Base-by-base conservation (phyloP, 1,284 basidiomycete species). In the Agaricales sp. region DNA sequence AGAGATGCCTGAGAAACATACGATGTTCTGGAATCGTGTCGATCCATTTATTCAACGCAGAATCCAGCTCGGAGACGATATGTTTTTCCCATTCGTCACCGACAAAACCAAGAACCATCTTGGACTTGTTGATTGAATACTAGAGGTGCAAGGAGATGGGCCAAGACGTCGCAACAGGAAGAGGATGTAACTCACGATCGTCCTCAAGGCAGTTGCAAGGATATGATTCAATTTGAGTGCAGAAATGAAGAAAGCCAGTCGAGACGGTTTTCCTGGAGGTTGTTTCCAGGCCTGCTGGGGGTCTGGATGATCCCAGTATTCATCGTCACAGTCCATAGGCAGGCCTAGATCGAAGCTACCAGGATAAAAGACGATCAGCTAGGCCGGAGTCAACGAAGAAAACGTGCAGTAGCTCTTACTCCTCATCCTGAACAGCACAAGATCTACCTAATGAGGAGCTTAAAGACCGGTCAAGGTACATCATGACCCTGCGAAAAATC, bases 371-470 rank as follows among this genome's bases (percentile, higher is more conserved):
- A 30, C 6, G 6, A 6, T 30, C 6, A 30, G 26, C 26, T 30
- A 6, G 14, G 26, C 6, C 14, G 26, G 26, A 6, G 6, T 30
- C n/a, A n/a, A n/a, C n/a, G n/a, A 35, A 35, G n/a, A 35, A 35
- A n/a, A 35, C 8, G n/a, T 11, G 8, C 11, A n/a, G n/a, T n/a
- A n/a, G 39, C 16, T 62, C 70, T 49, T 51, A 75, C 73, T 82
- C 80, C 54, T 79, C 76, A 53, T 82, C 78, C 39, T 78, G 74
- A 16, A 82, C 68, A 2, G 74, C 74, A 50, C 78, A 71, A 2
- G 79, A 78, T 23, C 80, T 65, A 2, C 80, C 80, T 19, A 82
- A 68, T 1, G 68, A 67, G 1, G 74, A 68, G 53, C 75, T 76
- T 43, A 68, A 67, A 21, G 67, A 55, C 18, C 77, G 61, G 51